Percentiles rank a stretch among this genome's conserved stretches.
Conservation (phyloP, 2,329 filamentous ascomycete genomes). For the Xylaria sp. region DNA sequence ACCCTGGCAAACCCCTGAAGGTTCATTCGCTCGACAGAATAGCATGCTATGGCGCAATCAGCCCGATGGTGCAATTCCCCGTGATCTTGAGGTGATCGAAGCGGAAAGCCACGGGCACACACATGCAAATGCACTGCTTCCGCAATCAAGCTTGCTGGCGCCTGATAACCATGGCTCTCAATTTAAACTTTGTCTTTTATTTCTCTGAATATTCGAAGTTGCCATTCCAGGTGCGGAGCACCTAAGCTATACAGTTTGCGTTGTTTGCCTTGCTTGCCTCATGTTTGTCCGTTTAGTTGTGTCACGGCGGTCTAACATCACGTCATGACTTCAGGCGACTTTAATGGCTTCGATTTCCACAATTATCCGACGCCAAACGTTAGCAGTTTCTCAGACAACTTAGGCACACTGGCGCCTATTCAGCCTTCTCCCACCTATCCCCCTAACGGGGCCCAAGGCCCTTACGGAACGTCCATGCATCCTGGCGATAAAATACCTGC, state of each 20-base stretch:
- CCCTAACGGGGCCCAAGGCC: constrained; percentile 52
- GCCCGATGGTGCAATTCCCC: constrained; percentile 70
- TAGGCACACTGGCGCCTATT: constrained; percentile 60
- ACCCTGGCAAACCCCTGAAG: constrained; percentile 39
- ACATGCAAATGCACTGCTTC: constrained; percentile 35
- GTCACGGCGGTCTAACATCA: constrained; percentile 55
- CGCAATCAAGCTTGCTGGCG: constrained; percentile 44
- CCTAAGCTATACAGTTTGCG: constrained; percentile 43
- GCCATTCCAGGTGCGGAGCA: constrained; percentile 47
- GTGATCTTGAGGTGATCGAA: constrained; percentile 60
- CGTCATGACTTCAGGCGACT: constrained; percentile 67
- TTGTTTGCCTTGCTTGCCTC: constrained; percentile 40
- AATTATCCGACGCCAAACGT: constrained; percentile 63
- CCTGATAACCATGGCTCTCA: constrained; percentile 39
- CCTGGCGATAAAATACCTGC: constrained; percentile 58
- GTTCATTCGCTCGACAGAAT: constrained; percentile 44
- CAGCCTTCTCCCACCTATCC: constrained; percentile 64
- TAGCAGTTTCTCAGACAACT: constrained; percentile 57
- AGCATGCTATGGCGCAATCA: constrained; percentile 51
- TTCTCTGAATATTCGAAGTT: constrained; percentile 43
- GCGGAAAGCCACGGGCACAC: constrained; percentile 28
- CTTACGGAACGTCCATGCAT: constrained; percentile 48
- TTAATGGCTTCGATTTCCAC: constrained; percentile 67
- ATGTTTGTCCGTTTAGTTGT: constrained; percentile 44
- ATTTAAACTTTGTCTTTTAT: constrained; percentile 40